A percentile compares a stretch with the other conserved stretches of the same genome.
Conservation (phyloP, 208 protist species). For the Acanthamoeba healyi region DNA sequence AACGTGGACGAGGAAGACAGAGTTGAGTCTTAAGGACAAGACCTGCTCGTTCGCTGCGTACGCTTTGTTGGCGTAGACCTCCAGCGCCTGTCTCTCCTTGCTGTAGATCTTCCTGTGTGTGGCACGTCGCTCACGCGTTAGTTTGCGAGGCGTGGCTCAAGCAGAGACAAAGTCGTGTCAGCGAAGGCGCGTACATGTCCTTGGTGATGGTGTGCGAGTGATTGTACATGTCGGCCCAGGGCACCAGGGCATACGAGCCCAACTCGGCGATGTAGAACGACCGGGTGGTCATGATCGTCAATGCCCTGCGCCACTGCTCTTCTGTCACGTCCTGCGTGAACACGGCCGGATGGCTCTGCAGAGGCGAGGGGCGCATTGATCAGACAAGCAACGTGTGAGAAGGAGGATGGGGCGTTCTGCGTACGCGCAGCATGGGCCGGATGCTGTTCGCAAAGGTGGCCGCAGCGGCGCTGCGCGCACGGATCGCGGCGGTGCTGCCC, state of each 20-base stretch:
- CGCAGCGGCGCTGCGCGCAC: not conserved
- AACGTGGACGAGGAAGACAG: not conserved
- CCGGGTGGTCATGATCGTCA: constrained; percentile 10
- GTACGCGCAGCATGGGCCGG: not conserved
- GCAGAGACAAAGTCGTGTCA: too few relatives aligned
- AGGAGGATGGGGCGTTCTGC: not conserved
- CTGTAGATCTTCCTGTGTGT: not conserved
- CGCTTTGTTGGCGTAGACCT: not conserved
- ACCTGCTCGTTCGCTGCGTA: constrained; percentile 25
- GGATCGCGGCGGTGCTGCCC: not conserved
- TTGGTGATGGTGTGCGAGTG: not conserved
- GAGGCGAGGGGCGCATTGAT: too few relatives aligned
- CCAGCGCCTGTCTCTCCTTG: not conserved
- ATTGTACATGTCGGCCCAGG: constrained; percentile 56
- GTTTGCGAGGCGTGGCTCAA: too few relatives aligned
- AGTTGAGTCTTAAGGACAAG: not conserved
- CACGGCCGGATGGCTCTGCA: not conserved
- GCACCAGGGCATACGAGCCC: constrained; percentile 20
- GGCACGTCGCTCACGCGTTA: too few relatives aligned
- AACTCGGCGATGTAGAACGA: constrained; percentile 4
- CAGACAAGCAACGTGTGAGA: too few relatives aligned
- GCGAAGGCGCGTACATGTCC: not conserved
- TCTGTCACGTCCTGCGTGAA: not conserved
- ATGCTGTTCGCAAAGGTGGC: not conserved
- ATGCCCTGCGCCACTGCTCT: not conserved